A percentile compares a stretch with the other conserved stretches of the same genome.
Conservation (phyloP, 139 green algal species). For the Chlorella sp. region DNA sequence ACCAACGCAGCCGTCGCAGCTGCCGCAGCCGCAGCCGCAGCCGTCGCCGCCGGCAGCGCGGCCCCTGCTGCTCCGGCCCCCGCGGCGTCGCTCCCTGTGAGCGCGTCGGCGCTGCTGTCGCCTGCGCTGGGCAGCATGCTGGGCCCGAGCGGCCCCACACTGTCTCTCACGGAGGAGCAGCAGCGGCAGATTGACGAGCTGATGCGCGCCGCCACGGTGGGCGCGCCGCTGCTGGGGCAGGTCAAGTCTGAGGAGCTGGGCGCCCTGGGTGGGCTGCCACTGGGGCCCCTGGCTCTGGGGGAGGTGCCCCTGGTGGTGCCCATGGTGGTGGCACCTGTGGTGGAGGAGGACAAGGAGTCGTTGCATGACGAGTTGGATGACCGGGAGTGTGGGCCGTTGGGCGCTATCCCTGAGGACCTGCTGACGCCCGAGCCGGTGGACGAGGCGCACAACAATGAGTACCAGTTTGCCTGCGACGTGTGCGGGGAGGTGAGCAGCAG, state of each 20-base stretch:
- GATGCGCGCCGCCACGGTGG: neutral
- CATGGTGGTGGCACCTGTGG: neutral
- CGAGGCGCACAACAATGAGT: conserved; percentile 2
- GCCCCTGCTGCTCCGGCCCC: too few species aligned
- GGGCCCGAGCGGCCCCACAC: too few species aligned
- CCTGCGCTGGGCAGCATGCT: too few species aligned
- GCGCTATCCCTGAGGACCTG: neutral
- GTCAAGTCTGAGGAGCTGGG: neutral
- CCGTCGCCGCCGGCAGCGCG: neutral
- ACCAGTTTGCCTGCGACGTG: too few species aligned
- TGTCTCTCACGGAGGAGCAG: neutral
- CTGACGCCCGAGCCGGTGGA: conserved; percentile 16
- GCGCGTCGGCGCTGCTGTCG: too few species aligned
- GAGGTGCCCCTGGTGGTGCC: too few species aligned
- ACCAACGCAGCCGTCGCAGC: neutral
- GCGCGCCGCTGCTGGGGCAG: conserved; percentile 2
- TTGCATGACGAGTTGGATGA: neutral
- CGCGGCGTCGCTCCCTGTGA: too few species aligned
- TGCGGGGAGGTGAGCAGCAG: conserved; percentile 16
- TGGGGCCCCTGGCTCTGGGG: too few species aligned
- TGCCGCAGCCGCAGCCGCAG: neutral
- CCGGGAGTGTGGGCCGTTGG: neutral
- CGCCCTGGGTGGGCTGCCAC: too few species aligned
- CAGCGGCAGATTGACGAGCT: neutral
- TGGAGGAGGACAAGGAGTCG: neutral